These are phyloP conservation scores for Diaporthe capsici DNA, from an alignment of 2,329 filamentous ascomycete genomes.

Conservation along the genomic window DNA sequence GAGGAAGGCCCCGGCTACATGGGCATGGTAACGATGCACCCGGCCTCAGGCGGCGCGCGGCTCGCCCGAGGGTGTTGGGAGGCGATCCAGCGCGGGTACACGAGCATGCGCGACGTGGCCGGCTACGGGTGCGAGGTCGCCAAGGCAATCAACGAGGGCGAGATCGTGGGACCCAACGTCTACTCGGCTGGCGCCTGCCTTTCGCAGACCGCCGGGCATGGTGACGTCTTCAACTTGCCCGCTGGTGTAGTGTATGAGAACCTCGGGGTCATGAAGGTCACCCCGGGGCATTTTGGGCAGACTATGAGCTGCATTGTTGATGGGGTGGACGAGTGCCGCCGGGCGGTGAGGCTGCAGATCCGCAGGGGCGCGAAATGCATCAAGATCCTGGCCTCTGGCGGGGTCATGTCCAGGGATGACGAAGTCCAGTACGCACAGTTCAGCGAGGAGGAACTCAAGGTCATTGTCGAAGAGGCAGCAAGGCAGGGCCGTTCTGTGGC, in stretches of 20 bases:
- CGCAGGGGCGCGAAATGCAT: conserved; percentile 57
- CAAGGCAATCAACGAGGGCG: conserved; percentile 50
- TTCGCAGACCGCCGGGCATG: conserved; percentile 53
- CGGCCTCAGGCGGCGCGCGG: conserved; percentile 51
- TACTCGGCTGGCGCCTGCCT: conserved; percentile 52
- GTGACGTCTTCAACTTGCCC: conserved; percentile 53
- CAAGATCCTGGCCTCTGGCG: conserved; percentile 58
- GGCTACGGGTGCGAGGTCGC: conserved; percentile 52
- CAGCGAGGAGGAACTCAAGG: conserved; percentile 54
- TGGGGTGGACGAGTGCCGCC: conserved; percentile 57
- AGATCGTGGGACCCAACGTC: conserved; percentile 52
- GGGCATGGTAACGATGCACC: conserved; percentile 48
- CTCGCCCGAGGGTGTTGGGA: conserved; percentile 54
- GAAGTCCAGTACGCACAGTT: conserved; percentile 56
- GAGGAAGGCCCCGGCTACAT: conserved; percentile 42
- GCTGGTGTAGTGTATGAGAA: conserved; percentile 53
- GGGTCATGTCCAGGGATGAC: conserved; percentile 57
- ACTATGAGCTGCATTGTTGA: conserved; percentile 51
- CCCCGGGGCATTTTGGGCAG: conserved; percentile 50
- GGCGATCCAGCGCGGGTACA: conserved; percentile 55
- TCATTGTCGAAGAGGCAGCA: conserved; percentile 55
- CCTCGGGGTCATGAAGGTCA: conserved; percentile 50
- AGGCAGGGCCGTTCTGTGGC: conserved; percentile 55
- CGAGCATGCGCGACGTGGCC: conserved; percentile 52
- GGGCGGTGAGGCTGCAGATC: conserved; percentile 56